phyloP scores from a whole-genome alignment of 2,329 filamentous ascomycete genomes.

The Xylogone sp. region DNA sequence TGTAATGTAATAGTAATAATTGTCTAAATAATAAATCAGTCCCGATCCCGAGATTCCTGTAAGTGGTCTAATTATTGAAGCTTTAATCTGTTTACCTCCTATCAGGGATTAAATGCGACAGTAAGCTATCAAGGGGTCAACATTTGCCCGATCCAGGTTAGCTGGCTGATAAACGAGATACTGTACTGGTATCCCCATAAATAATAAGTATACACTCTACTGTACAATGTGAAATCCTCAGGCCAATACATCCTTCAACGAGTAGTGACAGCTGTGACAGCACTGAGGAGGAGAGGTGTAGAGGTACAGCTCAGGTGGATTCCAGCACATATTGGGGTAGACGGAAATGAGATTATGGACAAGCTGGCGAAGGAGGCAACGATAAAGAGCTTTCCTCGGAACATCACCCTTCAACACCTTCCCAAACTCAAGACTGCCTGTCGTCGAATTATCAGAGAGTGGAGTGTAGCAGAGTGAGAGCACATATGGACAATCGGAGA shows the following conservation, averaged over 20 bases:
- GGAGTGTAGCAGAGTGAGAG: too few species aligned
- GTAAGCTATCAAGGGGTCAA: not conserved
- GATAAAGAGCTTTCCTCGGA: too few species aligned
- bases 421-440: too few species aligned
- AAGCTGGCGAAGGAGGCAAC: constrained; percentile 15
- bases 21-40: too few species aligned
- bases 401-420: too few species aligned
- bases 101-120: not conserved
- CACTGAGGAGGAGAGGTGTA: constrained; percentile 9
- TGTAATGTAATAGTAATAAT: too few species aligned
- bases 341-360: constrained; percentile 12
- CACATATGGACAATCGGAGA: too few species aligned
- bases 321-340: constrained; percentile 12
- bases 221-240: too few species aligned
- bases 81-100: not conserved
- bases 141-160: not conserved
- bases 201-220: too few species aligned
- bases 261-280: constrained; percentile 17
- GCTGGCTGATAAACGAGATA: not conserved
- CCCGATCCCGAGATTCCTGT: not conserved
- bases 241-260: constrained; percentile 26
- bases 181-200: too few species aligned
- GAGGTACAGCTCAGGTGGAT: constrained; percentile 15
- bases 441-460: too few species aligned
- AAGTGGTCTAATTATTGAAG: not conserved